phyloP scores from a whole-genome alignment of 2,329 filamentous ascomycete species.

The Cryoendolithus antarcticus region DNA sequence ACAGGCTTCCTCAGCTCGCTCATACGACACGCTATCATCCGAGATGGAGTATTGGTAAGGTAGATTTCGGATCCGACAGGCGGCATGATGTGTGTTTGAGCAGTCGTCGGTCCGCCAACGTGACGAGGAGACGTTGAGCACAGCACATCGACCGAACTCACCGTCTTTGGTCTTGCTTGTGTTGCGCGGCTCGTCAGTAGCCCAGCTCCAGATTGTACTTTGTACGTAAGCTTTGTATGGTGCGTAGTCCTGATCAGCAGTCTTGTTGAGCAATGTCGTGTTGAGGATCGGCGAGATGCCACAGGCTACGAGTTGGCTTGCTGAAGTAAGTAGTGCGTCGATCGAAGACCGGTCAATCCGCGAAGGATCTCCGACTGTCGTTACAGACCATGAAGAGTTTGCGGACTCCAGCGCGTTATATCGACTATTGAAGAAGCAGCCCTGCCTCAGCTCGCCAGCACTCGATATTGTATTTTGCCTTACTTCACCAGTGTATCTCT shows the following conservation, averaged over 20 bases:
- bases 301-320: constrained; percentile 38
- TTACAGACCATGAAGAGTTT: constrained; percentile 44
- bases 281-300: constrained; percentile 51
- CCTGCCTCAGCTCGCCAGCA: constrained; percentile 33
- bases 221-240: constrained; percentile 41
- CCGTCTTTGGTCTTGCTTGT: constrained; percentile 16
- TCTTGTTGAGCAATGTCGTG: constrained; percentile 37
- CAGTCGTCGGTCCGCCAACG: constrained; percentile 50
- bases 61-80: constrained; percentile 42
- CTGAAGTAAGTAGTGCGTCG: constrained; percentile 16
- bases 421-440: constrained; percentile 41
- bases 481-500: constrained; percentile 30
- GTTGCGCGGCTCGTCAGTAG: constrained; percentile 37
- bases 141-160: constrained; percentile 39
- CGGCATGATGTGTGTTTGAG: constrained; percentile 35
- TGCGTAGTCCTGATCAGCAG: constrained; percentile 35
- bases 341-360: constrained; percentile 14
- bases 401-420: constrained; percentile 28
- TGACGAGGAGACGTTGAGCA: constrained; percentile 39
- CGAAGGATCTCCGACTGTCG: constrained; percentile 14
- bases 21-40: constrained; percentile 23
- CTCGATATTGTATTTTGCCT: constrained; percentile 23
- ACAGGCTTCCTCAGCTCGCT: constrained; percentile 35
- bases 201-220: constrained; percentile 50
- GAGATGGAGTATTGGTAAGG: constrained; percentile 49